Base-by-base conservation (phyloP, 345 rosid genomes). In the Eucalyptus victrix region DNA sequence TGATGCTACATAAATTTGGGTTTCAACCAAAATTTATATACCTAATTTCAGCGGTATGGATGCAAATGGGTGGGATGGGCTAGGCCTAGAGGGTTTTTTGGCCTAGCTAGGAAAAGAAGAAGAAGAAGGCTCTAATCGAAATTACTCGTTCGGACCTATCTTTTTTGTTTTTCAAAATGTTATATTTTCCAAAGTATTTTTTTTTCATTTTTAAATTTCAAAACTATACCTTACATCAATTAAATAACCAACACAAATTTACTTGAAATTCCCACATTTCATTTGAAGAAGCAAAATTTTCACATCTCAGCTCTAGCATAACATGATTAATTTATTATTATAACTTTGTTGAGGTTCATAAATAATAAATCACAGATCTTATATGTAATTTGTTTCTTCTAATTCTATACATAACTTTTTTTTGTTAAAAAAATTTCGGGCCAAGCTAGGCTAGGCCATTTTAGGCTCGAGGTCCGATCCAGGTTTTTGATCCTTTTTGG, bases 391-490 rank as follows among this genome's bases (percentile, higher is more conserved):
- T 56, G 30, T 24, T 56, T 56, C 30, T 56, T 24, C 30, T 56
- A 24, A 24, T 56, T 56, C 13, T 56, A 56, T 24, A 10, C 13
- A 56, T 56, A 24, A 56, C 6, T 6, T 50, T 50, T 0, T 24
- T 56, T 56, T 23, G 28, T 56, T 56, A 56, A 24, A 56, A 56
- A 9, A 9, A 56, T 56, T 56, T 2, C 3, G 13, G 4, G 62
- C 2, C 62, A 23, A 23, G 30, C 2, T 0, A 1, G 14, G 62
- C 30, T 56, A 56, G 6, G 62, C 30, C 28, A 26, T 23, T 56
- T 24, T 3, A 5, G 0, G 30, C 62, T 0, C 2, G 2, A 56
- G 1, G 62, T 56, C 13, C 2, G 0, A 56, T 56, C 0, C 6
- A 0, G 30, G 62, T 24, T 24, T 56, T 56, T 0, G 3, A 24